phyloP scores from a whole-genome alignment of 83 land plant species.

The Isoetes engelmannii region DNA sequence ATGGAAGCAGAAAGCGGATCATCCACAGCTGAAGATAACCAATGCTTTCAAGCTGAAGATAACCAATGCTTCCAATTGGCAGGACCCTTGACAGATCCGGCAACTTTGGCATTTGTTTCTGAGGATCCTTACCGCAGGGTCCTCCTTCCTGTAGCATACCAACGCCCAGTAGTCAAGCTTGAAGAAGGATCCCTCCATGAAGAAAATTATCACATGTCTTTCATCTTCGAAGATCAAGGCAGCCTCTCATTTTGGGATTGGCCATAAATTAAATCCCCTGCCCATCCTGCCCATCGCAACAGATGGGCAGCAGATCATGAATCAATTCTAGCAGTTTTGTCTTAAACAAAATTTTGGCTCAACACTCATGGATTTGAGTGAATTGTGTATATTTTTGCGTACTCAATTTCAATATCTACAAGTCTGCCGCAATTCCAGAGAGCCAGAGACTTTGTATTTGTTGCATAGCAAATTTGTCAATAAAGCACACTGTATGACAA shows the following conservation, averaged over 20 bases:
- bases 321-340: no score
- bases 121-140: background rate
- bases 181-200: background rate
- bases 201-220: background rate
- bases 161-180: background rate
- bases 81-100: background rate
- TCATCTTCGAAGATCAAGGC: slow-evolving; percentile 2
- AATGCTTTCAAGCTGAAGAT: background rate
- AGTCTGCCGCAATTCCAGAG: no score
- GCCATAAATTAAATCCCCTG: background rate
- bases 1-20: background rate
- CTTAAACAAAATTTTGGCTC: no score
- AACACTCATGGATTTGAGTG: no score
- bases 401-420: no score
- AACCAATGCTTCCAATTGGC: background rate
- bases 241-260: background rate
- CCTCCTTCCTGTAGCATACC: background rate
- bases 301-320: no score
- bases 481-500: no score
- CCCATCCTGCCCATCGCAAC: no score
- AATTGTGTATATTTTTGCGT: no score
- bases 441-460: no score
- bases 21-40: background rate
- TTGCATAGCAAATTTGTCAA: no score
- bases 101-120: background rate